Evolutionary conservation across 2,329 filamentous ascomycete genomes (phyloP).

Genomic region (Venturia nashicola): DNA sequence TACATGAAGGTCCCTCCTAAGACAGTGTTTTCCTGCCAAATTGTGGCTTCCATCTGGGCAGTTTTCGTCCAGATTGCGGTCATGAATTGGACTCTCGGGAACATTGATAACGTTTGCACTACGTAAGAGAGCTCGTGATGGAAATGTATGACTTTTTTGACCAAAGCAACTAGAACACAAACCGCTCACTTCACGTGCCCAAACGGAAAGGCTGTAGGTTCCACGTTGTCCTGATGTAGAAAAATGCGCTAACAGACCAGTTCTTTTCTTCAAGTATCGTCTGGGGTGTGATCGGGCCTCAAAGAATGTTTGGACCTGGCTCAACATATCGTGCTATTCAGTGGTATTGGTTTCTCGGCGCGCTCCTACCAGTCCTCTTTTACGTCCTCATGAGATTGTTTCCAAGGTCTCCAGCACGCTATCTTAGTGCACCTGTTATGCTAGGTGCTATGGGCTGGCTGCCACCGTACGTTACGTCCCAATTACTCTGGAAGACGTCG

Average conservation of each 20-base stretch:
- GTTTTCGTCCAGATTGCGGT: slow-evolving; percentile 55
- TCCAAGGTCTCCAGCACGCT: slow-evolving; percentile 50
- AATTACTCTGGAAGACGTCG: neutral
- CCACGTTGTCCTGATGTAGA: neutral
- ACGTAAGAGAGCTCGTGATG: slow-evolving; percentile 15
- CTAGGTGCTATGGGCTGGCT: slow-evolving; percentile 52
- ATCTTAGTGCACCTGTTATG: slow-evolving; percentile 55
- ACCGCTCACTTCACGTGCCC: neutral
- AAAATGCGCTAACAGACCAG: slow-evolving; percentile 33
- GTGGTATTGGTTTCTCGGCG: slow-evolving; percentile 61
- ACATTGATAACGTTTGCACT: slow-evolving; percentile 54
- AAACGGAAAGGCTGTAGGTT: neutral
- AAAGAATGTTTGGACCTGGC: slow-evolving; percentile 53
- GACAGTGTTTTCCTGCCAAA: slow-evolving; percentile 54
- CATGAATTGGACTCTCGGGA: slow-evolving; percentile 42
- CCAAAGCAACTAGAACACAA: neutral
- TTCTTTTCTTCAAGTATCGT: slow-evolving; percentile 57
- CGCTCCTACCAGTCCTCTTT: slow-evolving; percentile 48
- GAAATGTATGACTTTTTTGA: neutral
- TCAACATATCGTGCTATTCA: slow-evolving; percentile 52
- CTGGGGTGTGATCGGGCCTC: slow-evolving; percentile 55
- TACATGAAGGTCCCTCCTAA: slow-evolving; percentile 48
- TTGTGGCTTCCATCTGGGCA: slow-evolving; percentile 53
- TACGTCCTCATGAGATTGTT: slow-evolving; percentile 49
- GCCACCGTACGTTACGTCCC: slow-evolving; percentile 5